Evolutionary conservation across 148 eudicot genomes (phyloP), one percentile per base, ranked within the genome.

Genomic region (Heliosperma pusillum): DNA sequence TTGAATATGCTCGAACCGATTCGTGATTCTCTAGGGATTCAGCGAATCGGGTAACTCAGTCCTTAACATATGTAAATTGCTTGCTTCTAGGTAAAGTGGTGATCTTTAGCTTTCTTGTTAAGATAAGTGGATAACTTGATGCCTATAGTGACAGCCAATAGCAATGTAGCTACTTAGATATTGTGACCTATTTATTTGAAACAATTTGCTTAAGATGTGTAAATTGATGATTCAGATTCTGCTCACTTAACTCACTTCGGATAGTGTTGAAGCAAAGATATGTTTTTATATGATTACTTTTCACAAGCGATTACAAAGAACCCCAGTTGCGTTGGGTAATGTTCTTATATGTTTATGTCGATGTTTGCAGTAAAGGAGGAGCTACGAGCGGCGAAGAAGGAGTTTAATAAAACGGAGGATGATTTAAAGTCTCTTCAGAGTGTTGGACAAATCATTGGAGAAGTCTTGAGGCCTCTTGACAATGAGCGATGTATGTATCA

Each of bases 371-470:
- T 86, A 71, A 89, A 90, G 75, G 97, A 96, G 69, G 90, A 82
- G 45, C 70, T 89, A 75, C 85, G 91, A 76, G 73, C 78, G 55
- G 85, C 89, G n/a, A 90, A 96, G 72, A 96, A 92, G 86, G 99
- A 96, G 67, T 96, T 80, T 74, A 85, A 89, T 70, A 96, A 96
- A 80, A 92, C 99, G 0, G 99, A 96, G 80, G 97, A 92, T 83
- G 97, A 96, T 86, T 80, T 96, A 76, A 96, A 96, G 89, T 92
- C 97, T 2, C 97, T 96, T 66, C 97, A 96, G 81, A 96, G 99
- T 80, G 99, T 96, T 79, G 99, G 99, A 16, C 97, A 96, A 82
- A 92, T 96, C 76, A 96, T 96, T n/a, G 99, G 97, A 33, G 99
- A 96, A 86, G 99, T 96, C 61, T 88, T 92, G 27, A 88, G 97